These are phyloP conservation scores for Austropuccinia psidii DNA, from an alignment of 1,284 basidiomycete species.

Conservation along the genomic window DNA sequence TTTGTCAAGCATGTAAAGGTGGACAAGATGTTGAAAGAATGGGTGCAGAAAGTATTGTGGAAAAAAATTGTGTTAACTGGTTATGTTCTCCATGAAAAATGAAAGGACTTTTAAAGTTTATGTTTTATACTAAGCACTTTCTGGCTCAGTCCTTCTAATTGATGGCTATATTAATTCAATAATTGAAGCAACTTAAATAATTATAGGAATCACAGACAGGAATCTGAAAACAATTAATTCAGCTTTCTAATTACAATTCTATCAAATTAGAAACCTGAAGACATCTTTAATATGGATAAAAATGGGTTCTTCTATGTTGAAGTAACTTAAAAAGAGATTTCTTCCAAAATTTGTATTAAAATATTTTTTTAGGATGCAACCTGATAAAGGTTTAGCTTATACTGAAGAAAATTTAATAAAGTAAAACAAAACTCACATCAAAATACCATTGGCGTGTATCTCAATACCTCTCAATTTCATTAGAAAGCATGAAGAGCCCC, in stretches of 20 bases:
- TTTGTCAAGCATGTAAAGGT: no score
- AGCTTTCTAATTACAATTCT: not conserved
- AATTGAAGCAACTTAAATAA: not conserved
- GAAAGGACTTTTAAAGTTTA: not conserved
- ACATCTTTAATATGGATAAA: not conserved
- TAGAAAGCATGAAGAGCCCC: no score
- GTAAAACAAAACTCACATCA: not conserved
- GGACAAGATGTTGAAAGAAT: no score
- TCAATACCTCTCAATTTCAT: not conserved
- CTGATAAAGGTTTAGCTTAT: not conserved
- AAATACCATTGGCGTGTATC: not conserved
- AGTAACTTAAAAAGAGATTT: not conserved
- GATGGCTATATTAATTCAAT: not conserved
- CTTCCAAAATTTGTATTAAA: not conserved
- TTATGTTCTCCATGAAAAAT: not conserved
- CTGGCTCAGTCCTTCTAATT: not conserved
- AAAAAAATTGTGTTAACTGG: no score
- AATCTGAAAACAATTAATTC: not conserved
- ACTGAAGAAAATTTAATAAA: not conserved
- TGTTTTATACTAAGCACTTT: not conserved
- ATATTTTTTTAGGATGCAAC: not conserved
- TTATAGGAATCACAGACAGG: not conserved
- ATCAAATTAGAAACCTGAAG: not conserved
- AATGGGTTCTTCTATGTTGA: not conserved
- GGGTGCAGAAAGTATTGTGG: no score